Base-by-base conservation (phyloP, 2,329 filamentous ascomycete genomes). In the Setomelanomma holmii region DNA sequence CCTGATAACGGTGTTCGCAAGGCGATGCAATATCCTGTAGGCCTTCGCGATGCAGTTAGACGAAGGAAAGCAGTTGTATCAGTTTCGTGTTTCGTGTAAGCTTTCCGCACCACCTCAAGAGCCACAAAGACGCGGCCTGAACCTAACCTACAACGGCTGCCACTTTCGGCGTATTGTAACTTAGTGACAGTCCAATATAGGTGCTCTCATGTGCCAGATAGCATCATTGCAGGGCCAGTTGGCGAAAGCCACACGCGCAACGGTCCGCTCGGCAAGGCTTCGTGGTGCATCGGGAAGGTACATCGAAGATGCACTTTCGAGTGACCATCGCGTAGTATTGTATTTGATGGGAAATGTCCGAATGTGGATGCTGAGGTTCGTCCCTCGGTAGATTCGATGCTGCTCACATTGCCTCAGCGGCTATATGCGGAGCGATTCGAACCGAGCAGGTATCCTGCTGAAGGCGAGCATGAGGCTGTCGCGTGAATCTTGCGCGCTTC, bases 191-290 rank as follows among this genome's bases (percentile, higher is more conserved):
- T 41, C 36, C 45, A 23, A 30, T 46, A 49, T 46, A 39, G 35
- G 12, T 17, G 23, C 27, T 43, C 16, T 44, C 36, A 33, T 54
- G 40, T 16, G 44, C n/a, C 46, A 33, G 51, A 56, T 56, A 53
- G 45, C 53, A 49, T 45, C 53, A 59, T 59, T 49, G 51, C 55
- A 55, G 43, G 58, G 55, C 43, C 24, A 19, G 24, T 17, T 53
- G 43, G 54, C 56, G 51, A 53, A 35, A 55, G 38, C 27, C 40
- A 43, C 53, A 46, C 50, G 40, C 34, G 42, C 51, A 49, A 34
- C 34, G 23, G 22, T 54, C 19, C 19, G 41, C 20, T 33, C 19
- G 24, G 41, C 20, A 44, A 35, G 27, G 24, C 10, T 35, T 19
- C 27, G 27, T 36, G 19, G 27, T 30, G 27, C 10, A 10, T 30